Evolutionary conservation across 257 asterid genomes (phyloP).

Genomic region (Fraxinus excelsior): DNA sequence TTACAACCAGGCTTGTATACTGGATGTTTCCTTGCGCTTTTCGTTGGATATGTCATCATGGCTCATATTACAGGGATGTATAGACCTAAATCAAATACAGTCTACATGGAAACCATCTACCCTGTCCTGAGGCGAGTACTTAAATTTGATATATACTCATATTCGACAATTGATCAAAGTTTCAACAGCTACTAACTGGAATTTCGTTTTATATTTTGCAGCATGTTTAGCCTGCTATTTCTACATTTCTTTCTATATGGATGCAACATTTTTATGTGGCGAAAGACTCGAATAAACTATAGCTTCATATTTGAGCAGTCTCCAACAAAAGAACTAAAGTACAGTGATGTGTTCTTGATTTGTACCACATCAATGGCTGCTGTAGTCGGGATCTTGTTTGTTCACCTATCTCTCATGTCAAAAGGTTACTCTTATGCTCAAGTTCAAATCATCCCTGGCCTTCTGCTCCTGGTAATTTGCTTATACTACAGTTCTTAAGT

Average conservation of each 20-base stretch:
- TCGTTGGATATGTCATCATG: constrained; percentile 76
- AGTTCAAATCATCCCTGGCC: constrained; percentile 75
- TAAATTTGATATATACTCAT: background rate
- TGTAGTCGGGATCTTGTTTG: constrained; percentile 65
- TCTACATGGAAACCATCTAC: constrained; percentile 91
- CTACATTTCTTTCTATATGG: constrained; percentile 83
- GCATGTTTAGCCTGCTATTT: constrained; percentile 85
- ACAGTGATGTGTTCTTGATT: constrained; percentile 76
- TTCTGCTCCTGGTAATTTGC: constrained; percentile 64
- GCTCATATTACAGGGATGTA: constrained; percentile 83
- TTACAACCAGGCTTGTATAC: constrained; percentile 64
- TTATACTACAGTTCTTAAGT: background rate
- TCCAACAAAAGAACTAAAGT: constrained; percentile 67
- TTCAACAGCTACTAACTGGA: constrained; percentile 5
- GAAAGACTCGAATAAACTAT: constrained; percentile 75
- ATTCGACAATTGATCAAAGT: background rate
- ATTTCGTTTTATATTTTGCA: constrained; percentile 40
- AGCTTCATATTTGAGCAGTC: constrained; percentile 82
- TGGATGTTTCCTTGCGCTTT: constrained; percentile 77
- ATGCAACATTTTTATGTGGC: constrained; percentile 93
- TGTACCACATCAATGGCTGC: constrained; percentile 72
- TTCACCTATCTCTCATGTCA: constrained; percentile 69
- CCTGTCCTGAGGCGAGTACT: constrained; percentile 84
- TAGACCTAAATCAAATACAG: constrained; percentile 48
- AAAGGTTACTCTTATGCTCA: constrained; percentile 67